These are phyloP conservation scores for Naganishia onofrii DNA, from an alignment of 768 basidiomycete species.

Conservation along the genomic window DNA sequence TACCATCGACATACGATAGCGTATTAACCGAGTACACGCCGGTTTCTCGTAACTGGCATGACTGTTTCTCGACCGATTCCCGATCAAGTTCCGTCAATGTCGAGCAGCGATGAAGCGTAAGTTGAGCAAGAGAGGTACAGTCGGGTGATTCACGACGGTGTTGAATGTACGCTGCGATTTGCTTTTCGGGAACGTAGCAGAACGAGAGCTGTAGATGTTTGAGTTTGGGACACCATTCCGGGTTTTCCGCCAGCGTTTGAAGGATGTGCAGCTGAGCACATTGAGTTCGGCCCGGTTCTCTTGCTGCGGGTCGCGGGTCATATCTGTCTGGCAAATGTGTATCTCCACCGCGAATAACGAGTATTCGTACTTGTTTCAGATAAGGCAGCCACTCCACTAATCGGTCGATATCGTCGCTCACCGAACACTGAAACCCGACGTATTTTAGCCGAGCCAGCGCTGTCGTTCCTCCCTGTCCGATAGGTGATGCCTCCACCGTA, in stretches of 20 bases:
- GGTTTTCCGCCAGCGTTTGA: background rate
- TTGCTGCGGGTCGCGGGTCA: background rate
- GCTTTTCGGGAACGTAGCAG: background rate
- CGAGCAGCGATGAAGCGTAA: background rate
- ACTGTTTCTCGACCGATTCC: too few species aligned
- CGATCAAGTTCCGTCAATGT: background rate
- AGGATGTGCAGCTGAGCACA: background rate
- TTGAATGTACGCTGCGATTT: background rate
- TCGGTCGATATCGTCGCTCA: background rate
- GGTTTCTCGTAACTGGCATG: too few species aligned
- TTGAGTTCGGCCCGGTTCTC: background rate
- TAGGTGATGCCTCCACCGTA: background rate
- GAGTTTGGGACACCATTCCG: background rate
- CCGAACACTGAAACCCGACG: background rate
- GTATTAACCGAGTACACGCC: too few species aligned
- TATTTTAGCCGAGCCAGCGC: background rate
- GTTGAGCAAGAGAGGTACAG: background rate
- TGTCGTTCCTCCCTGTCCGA: background rate
- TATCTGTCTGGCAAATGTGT: background rate
- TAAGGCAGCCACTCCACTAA: background rate
- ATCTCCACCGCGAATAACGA: background rate
- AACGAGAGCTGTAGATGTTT: background rate
- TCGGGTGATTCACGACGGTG: background rate
- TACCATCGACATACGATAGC: too few species aligned
- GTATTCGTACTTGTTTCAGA: background rate